These are phyloP conservation scores for Diaporthe batatas DNA, from an alignment of 2,329 filamentous ascomycete species.

Conservation along the genomic window DNA sequence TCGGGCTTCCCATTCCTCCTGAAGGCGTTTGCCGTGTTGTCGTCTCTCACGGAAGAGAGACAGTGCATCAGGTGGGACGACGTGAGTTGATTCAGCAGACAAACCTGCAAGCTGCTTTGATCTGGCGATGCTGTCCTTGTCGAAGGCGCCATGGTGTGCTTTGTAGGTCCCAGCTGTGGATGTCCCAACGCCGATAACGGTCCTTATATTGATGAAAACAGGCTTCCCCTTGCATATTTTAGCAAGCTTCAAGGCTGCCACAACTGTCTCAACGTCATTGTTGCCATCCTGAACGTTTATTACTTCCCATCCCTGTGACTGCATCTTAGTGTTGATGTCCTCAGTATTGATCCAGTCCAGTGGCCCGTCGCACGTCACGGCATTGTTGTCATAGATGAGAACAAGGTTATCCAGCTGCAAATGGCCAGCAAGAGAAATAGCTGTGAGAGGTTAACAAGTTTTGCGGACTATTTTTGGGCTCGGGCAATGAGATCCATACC, in stretches of 20 bases:
- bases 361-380: conserved; percentile 70
- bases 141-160: conserved; percentile 71
- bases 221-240: conserved; percentile 57
- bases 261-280: conserved; percentile 61
- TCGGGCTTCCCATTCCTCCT: conserved; percentile 60
- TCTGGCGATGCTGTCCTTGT: conserved; percentile 63
- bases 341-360: conserved; percentile 68
- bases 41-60: conserved; percentile 63
- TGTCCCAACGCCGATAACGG: conserved; percentile 68
- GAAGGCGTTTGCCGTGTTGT: conserved; percentile 57
- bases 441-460: conserved; percentile 39
- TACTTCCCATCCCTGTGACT: conserved; percentile 68
- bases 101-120: conserved; percentile 64
- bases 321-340: conserved; percentile 70
- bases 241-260: conserved; percentile 60
- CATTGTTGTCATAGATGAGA: conserved; percentile 73
- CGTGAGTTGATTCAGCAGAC: conserved; percentile 58
- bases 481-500: not conserved
- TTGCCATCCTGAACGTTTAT: conserved; percentile 66
- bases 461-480: fast-evolving
- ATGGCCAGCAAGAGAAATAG: conserved; percentile 69
- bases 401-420: conserved; percentile 68
- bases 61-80: conserved; percentile 57
- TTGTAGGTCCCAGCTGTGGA: conserved; percentile 63
- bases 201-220: conserved; percentile 69